phyloP scores from a whole-genome alignment of 2,329 filamentous ascomycete species.

The Cladosporium sp. region DNA sequence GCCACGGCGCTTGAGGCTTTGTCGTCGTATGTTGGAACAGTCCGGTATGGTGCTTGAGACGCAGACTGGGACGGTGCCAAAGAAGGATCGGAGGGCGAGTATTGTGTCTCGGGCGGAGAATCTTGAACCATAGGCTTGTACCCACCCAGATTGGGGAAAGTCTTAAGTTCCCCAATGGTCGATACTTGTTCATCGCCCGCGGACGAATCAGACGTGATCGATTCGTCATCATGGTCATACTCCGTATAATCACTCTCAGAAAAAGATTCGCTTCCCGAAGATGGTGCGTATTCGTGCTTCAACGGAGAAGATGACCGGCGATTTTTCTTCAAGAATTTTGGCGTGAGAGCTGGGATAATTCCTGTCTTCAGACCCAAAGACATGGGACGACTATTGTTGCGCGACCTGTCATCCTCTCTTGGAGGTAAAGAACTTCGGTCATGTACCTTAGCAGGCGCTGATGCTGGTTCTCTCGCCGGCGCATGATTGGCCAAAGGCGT shows the following conservation, averaged over 20 bases:
- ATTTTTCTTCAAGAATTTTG: slow-evolving; percentile 46
- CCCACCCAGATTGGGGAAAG: slow-evolving; percentile 34
- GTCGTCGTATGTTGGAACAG: slow-evolving; percentile 49
- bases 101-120: slow-evolving; percentile 33
- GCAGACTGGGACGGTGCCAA: slow-evolving; percentile 79
- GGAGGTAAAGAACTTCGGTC: slow-evolving; percentile 23
- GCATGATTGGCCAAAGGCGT: slow-evolving; percentile 21
- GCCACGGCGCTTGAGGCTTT: slow-evolving; percentile 59
- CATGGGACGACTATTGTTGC: slow-evolving; percentile 1
- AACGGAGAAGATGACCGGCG: slow-evolving; percentile 86
- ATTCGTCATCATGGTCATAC: slow-evolving; percentile 49
- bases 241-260: slow-evolving; percentile 58
- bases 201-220: slow-evolving; percentile 51
- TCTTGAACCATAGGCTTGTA: slow-evolving; percentile 35
- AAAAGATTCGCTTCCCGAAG: slow-evolving; percentile 65
- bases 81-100: slow-evolving; percentile 50
- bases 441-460: slow-evolving; percentile 38
- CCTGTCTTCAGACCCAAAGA: slow-evolving; percentile 29
- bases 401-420: not conserved
- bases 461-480: slow-evolving; percentile 26
- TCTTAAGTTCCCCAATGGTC: slow-evolving; percentile 36
- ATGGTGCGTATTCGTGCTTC: slow-evolving; percentile 96
- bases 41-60: slow-evolving; percentile 69
- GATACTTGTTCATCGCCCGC: slow-evolving; percentile 43
- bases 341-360: slow-evolving; percentile 37